phyloP scores from a whole-genome alignment of 208 protist genomes.

The Leishmania aethiopica region DNA sequence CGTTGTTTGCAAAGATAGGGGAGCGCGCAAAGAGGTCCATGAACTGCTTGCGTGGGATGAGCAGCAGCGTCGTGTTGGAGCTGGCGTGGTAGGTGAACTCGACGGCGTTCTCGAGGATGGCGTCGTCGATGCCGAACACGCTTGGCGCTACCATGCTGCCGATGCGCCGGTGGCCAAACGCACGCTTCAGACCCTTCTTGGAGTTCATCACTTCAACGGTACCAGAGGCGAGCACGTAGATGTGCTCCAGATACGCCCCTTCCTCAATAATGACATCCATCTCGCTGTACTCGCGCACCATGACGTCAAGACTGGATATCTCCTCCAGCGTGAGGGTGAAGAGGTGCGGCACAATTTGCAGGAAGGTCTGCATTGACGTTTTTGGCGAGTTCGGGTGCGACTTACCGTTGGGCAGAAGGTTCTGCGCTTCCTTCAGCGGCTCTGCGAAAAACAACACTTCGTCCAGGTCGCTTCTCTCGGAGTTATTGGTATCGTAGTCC shows the following conservation, averaged over 20 bases:
- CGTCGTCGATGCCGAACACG: conserved; percentile 80
- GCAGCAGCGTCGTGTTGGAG: conserved; percentile 58
- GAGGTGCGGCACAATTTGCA: conserved; percentile 76
- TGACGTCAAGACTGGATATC: conserved; percentile 59
- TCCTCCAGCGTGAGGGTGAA: conserved; percentile 70
- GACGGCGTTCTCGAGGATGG: conserved; percentile 70
- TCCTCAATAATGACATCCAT: conserved; percentile 85
- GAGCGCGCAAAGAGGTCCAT: conserved; percentile 65
- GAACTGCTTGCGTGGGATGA: conserved; percentile 75
- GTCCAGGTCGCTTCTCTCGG: conserved; percentile 19
- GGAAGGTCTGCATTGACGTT: conserved; percentile 57
- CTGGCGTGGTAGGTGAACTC: conserved; percentile 86
- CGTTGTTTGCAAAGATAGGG: conserved; percentile 78
- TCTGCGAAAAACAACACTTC: conserved; percentile 29
- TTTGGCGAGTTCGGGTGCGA: conserved; percentile 14
- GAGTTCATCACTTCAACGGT: conserved; percentile 89
- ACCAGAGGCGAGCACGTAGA: conserved; percentile 81
- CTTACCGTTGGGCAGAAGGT: conserved; percentile 9
- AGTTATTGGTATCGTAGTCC: conserved; percentile 19
- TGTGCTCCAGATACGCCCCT: conserved; percentile 62
- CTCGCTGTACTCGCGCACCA: conserved; percentile 83
- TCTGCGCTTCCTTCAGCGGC: conserved; percentile 32
- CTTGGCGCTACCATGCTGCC: conserved; percentile 77
- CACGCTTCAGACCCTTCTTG: conserved; percentile 63
- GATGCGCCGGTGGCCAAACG: conserved; percentile 75